Evolutionary conservation across 106 monocot species (phyloP).

Genomic region (Dioscorea alata): DNA sequence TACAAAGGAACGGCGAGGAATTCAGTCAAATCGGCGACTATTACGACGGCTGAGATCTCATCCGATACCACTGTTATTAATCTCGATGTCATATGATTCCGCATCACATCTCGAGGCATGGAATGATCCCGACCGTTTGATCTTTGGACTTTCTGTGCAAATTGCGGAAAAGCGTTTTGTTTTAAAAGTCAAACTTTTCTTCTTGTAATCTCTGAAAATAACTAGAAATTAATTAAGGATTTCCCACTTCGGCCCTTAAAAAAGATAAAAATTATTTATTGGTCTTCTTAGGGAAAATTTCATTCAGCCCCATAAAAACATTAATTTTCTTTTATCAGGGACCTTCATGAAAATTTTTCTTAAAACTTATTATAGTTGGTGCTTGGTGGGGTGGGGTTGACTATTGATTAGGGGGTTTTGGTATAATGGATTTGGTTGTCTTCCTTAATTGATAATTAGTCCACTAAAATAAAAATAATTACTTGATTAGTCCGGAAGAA

Average conservation of each 20-base stretch:
- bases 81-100: not conserved
- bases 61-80: not conserved
- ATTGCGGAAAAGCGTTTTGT: no score
- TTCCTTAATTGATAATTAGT: no score
- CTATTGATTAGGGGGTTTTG: not conserved
- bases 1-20: not conserved
- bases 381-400: not conserved
- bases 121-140: not conserved
- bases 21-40: slow-evolving; percentile 12
- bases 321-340: no score
- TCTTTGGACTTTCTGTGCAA: not conserved
- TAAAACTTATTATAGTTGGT: not conserved
- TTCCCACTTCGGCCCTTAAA: no score
- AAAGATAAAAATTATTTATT: not conserved
- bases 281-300: not conserved
- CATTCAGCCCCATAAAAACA: not conserved
- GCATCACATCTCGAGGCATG: not conserved
- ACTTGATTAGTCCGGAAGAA: no score
- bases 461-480: no score
- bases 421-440: no score
- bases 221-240: not conserved
- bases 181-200: not conserved
- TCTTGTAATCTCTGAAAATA: not conserved
- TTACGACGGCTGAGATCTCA: slow-evolving; percentile 5
- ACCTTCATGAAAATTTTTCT: not conserved